These are phyloP conservation scores for Alternaria metachromatica DNA, from an alignment of 2,329 filamentous ascomycete species.

Conservation along the genomic window DNA sequence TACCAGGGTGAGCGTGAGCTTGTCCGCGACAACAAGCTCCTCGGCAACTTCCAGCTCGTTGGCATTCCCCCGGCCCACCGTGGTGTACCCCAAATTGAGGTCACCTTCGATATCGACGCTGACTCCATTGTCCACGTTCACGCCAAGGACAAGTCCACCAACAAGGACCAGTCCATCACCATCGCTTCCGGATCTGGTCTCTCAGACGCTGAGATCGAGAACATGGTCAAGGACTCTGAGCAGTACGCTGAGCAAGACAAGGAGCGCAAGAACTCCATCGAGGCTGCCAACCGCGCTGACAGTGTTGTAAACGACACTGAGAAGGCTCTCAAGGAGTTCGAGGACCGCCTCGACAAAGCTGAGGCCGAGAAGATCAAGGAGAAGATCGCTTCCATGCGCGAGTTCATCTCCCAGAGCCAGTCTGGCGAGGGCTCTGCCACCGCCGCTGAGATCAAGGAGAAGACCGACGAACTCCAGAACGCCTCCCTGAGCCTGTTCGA, in stretches of 20 bases:
- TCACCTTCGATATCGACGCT: conserved; percentile 98
- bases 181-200: conserved; percentile 98
- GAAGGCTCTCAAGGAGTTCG: conserved; percentile 96
- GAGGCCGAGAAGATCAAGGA: conserved; percentile 92
- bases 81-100: conserved; percentile 94
- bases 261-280: conserved; percentile 94
- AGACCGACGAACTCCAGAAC: conserved; percentile 97
- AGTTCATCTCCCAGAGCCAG: conserved; percentile 94
- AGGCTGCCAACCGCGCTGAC: conserved; percentile 97
- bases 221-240: conserved; percentile 98
- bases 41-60: conserved; percentile 99
- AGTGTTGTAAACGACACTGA: conserved; percentile 96
- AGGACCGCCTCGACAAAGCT: conserved; percentile 94
- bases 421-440: conserved; percentile 86
- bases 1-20: conserved; percentile 99
- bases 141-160: conserved; percentile 98
- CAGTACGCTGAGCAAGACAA: conserved; percentile 94
- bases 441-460: conserved; percentile 94
- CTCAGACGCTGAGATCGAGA: conserved; percentile 91
- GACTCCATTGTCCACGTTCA: conserved; percentile 98
- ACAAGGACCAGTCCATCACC: conserved; percentile 99
- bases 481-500: conserved; percentile 96
- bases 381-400: conserved; percentile 86
- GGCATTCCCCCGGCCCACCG: conserved; percentile 96
- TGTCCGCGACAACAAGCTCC: conserved; percentile 96